Base-by-base conservation (phyloP, 805 yeast genomes). In the Wickerhamomyces bovis region DNA sequence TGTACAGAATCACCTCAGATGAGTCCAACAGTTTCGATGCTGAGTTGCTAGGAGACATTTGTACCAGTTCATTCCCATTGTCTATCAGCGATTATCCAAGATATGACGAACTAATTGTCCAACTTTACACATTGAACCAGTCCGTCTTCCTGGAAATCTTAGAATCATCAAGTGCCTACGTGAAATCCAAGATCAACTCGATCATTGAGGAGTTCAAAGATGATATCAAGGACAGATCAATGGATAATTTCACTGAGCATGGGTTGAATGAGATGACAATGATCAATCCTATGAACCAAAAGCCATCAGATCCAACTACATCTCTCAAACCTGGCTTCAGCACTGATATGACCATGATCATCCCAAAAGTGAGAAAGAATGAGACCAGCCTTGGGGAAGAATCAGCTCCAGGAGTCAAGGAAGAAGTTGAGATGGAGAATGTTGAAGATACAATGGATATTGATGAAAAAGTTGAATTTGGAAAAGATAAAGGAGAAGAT, bases 331-430 rank as follows among this genome's bases (percentile, higher is more conserved):
- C 53, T 3, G 53, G 54, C 2, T 45, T 53, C 38, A 46, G 25
- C 2, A 57, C 66, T 6, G 72, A 68, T 47, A 64, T 69, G 67
- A 68, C 73, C 0, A 68, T 64, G 68, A 57, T 69, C 2, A 52
- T 66, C 44, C 71, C 73, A 2, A 59, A 52, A 8, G 53, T 35
- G 31, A 39, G 22, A 33, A 16, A 33, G 36, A 16, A 20, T 33
- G 36, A 18, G 20, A n/a, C 20, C 36, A 33, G 11, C 20, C 20
- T 16, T 28, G n/a, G 7, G n/a, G n/a, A 12, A 4, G 11, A 13
- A 28, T n/a, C n/a, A 13, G 12, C n/a, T 7, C 15, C 33, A 35
- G 41, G 43, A 12, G 41, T 36, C 19, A 49, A 39, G 13, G 41
- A 46, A 6, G 48, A 38, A 8, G 46, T 6, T 15, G 38, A 35